Percentiles rank a stretch among this genome's conserved stretches.
Evolutionary conservation across 2,329 filamentous ascomycete species (phyloP).

Genomic region (Lachnellula suecica): DNA sequence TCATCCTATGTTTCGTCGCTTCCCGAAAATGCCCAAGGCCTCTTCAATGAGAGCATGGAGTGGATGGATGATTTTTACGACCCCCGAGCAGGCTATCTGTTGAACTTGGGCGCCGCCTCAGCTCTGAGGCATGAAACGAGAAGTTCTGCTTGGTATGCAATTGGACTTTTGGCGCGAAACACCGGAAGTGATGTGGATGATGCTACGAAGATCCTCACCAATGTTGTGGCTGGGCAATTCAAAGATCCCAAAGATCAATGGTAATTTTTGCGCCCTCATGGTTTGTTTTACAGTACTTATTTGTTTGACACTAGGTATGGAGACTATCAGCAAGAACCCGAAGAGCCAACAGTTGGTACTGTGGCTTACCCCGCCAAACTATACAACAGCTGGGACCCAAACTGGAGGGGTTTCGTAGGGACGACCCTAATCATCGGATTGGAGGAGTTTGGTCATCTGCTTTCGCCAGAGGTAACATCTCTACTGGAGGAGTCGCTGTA

Average conservation of each 20-base stretch:
- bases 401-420: constrained; percentile 64
- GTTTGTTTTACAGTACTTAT: neutral
- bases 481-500: constrained; percentile 51
- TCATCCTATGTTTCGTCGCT: constrained; percentile 18
- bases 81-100: constrained; percentile 49
- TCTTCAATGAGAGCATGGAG: constrained; percentile 51
- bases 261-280: constrained; percentile 36
- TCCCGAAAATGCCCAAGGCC: constrained; percentile 33
- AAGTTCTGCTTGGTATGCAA: constrained; percentile 57
- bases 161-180: constrained; percentile 57
- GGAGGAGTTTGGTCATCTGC: constrained; percentile 55
- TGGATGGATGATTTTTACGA: constrained; percentile 59
- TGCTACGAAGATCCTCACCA: constrained; percentile 52
- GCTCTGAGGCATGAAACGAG: constrained; percentile 56
- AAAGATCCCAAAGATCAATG: constrained; percentile 53
- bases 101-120: constrained; percentile 43
- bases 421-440: constrained; percentile 57
- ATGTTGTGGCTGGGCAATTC: constrained; percentile 52
- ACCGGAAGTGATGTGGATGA: constrained; percentile 46
- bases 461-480: constrained; percentile 37
- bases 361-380: constrained; percentile 47
- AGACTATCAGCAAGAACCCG: constrained; percentile 52
- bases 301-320: constrained; percentile 37
- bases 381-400: constrained; percentile 61
- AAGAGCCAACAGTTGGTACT: constrained; percentile 57